These are phyloP conservation scores for Cryptosporidium sp. DNA, from an alignment of 169 alveolate genomes.

Conservation along the genomic window DNA sequence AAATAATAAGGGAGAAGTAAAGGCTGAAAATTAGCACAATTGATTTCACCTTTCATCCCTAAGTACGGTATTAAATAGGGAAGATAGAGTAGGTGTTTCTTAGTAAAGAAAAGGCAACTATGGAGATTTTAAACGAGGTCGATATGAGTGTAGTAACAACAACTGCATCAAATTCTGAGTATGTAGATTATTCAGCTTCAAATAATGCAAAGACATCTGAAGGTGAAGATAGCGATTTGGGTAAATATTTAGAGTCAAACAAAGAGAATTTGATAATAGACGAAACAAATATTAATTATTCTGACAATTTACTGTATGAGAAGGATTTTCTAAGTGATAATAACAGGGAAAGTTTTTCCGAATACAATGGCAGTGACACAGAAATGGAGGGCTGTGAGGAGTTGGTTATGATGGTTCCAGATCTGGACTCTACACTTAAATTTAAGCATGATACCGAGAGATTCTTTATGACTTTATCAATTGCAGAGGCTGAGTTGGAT, in stretches of 20 bases:
- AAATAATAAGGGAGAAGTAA: conserved; percentile 1
- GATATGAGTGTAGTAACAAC: conserved; percentile 69
- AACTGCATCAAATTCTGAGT: conserved; percentile 58
- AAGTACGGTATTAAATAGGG: background rate
- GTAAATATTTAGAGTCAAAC: background rate
- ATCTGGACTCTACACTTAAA: conserved; percentile 58
- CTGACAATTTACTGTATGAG: background rate
- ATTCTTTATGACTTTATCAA: conserved; percentile 68
- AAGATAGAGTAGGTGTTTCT: background rate
- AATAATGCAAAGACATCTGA: conserved; percentile 19
- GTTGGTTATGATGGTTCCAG: conserved; percentile 62
- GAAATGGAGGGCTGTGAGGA: conserved; percentile 14
- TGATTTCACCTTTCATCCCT: background rate
- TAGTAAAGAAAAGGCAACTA: background rate
- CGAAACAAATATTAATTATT: background rate
- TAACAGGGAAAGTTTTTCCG: background rate
- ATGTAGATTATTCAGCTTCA: conserved; percentile 32
- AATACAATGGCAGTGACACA: background rate
- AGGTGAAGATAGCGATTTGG: background rate
- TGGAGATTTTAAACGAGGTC: conserved; percentile 37
- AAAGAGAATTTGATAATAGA: background rate
- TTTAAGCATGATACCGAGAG: conserved; percentile 64
- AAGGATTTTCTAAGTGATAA: background rate
- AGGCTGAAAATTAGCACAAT: background rate
- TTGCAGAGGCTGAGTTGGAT: conserved; percentile 68